Base-by-base conservation (phyloP, 371 early-diverging fungal species). In the Apophysomyces ossiformis region DNA sequence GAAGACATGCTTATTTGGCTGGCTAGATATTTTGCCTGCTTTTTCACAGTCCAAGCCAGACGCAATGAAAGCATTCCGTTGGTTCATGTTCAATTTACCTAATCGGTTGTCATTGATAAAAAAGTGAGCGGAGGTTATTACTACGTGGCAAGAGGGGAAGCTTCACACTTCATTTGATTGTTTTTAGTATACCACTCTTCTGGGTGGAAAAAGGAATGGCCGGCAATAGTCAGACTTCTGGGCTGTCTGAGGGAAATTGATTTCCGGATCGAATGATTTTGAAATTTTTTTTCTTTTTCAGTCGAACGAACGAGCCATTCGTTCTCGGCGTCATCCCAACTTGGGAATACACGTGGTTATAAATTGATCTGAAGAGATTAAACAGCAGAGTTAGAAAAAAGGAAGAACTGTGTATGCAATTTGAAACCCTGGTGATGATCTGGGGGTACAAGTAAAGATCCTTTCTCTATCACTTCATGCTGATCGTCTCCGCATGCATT, bases 211-310 rank as follows among this genome's bases (percentile, higher is more conserved):
- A 9, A 21, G 21, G 21, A 50, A 21, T 50, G 47, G 32, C 32
- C 32, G 32, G 2, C 32, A 26, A 26, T 26, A 26, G 32, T 26
- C 32, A 26, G 32, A 26, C 32, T 26, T 26, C 32, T 26, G 32
- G 32, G 32, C 32, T 2, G 32, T 26, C 32, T 26, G 21, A 18
- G 18, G 47, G 18, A 26, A 26, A 50, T 26, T 26, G 21, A n/a
- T 50, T 50, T 21, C 54, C 54, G 54, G 54, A 50, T 50, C 54
- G 54, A 50, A 50, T 50, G 54, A 50, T 50, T 50, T 50, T 50
- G 54, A 50, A 50, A 50, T 18, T 50, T 50, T 21, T 21, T 50
- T 21, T 50, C 32, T 26, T 50, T 50, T 50, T 21, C 54, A 21
- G 54, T 21, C 54, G 54, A 21, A 50, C 21, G 54, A 50, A 50